Conservation (phyloP, 169 alveolate genomes). For the Plasmodium ovale region DNA sequence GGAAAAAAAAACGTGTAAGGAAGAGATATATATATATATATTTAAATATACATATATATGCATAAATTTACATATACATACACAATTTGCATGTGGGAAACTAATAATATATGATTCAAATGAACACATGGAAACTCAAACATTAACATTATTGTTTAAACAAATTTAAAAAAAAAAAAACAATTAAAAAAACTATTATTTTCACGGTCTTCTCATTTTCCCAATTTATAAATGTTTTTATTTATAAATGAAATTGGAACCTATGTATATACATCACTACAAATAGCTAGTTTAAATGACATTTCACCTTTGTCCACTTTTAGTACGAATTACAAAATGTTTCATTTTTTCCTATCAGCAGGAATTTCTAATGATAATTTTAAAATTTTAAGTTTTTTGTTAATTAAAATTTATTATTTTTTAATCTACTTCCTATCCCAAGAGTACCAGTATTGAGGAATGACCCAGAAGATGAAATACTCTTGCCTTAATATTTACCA, state of each 20-base stretch:
- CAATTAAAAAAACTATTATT: too few species aligned
- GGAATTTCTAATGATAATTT: not conserved
- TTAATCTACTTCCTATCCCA: too few species aligned
- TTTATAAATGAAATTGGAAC: slow-evolving; percentile 7
- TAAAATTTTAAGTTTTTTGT: too few species aligned
- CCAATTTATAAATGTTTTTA: not conserved
- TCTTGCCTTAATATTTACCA: too few species aligned
- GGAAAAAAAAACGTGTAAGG: not conserved
- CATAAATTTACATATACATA: not conserved
- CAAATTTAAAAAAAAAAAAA: too few species aligned
- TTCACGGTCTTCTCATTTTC: not conserved
- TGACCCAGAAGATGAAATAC: too few species aligned
- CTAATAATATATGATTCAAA: too few species aligned
- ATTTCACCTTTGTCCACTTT: not conserved
- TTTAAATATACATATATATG: not conserved
- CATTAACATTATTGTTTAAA: too few species aligned
- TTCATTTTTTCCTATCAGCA: not conserved
- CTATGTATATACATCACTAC: slow-evolving; percentile 13
- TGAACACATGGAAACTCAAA: too few species aligned
- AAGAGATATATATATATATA: not conserved
- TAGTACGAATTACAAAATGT: not conserved
- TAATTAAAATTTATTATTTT: too few species aligned
- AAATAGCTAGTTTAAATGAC: not conserved
- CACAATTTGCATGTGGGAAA: not conserved
- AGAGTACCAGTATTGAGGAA: too few species aligned